Evolutionary conservation across 495 filamentous ascomycete species (phyloP).

Genomic region (Xylaria bambusicola): DNA sequence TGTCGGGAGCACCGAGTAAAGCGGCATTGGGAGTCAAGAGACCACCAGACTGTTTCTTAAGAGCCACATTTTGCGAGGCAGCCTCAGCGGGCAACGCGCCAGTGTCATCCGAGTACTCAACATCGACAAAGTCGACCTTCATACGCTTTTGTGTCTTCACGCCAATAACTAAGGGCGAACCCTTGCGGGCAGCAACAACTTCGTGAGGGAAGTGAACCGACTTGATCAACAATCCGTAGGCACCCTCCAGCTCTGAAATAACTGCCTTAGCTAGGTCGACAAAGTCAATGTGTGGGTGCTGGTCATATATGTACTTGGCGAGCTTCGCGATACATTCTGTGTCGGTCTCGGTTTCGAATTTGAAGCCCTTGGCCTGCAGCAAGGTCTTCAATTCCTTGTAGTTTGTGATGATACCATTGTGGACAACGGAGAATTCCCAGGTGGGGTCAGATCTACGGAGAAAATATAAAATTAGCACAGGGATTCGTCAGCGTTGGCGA

Average conservation of each 20-base stretch:
- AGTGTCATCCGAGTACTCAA: slow-evolving; percentile 87
- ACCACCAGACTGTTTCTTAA: slow-evolving; percentile 73
- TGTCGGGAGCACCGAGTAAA: slow-evolving; percentile 86
- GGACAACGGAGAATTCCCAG: slow-evolving; percentile 96
- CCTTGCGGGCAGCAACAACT: slow-evolving; percentile 96
- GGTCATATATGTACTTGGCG: slow-evolving; percentile 96
- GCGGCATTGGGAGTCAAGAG: slow-evolving; percentile 66
- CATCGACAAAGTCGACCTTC: slow-evolving; percentile 99
- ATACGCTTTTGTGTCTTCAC: slow-evolving; percentile 96
- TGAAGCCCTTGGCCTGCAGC: slow-evolving; percentile 90
- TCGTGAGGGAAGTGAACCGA: slow-evolving; percentile 98
- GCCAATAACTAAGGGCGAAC: slow-evolving; percentile 93
- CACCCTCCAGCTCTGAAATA: slow-evolving; percentile 96
- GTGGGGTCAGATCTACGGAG: slow-evolving; percentile 65
- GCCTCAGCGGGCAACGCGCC: slow-evolving; percentile 85
- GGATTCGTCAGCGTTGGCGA: slow-evolving; percentile 29
- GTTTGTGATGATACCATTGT: slow-evolving; percentile 99
- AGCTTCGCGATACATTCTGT: slow-evolving; percentile 99
- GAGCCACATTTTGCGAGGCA: slow-evolving; percentile 92
- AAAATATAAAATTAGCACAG: slow-evolving; percentile 26
- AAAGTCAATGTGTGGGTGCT: slow-evolving; percentile 93
- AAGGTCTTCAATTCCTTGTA: slow-evolving; percentile 98
- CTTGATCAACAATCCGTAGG: slow-evolving; percentile 94
- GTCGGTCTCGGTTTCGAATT: slow-evolving; percentile 98
- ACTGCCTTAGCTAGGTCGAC: slow-evolving; percentile 94